phyloP scores from a whole-genome alignment of 805 yeast species.

The Yarrowia keelungensis region DNA sequence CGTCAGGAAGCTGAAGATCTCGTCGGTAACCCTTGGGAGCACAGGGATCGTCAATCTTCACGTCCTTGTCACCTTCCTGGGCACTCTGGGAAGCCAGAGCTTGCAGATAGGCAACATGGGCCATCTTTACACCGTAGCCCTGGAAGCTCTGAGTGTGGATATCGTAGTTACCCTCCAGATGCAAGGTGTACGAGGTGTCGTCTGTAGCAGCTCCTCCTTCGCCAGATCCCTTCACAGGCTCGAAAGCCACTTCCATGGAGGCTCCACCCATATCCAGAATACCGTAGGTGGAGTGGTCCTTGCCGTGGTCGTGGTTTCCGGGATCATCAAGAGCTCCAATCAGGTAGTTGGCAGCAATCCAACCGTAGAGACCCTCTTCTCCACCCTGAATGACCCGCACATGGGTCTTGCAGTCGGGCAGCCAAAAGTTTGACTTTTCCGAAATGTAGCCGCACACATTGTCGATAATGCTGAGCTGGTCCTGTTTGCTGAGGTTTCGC shows the following conservation, averaged over 20 bases:
- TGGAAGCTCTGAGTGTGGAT: constrained; percentile 96
- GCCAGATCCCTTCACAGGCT: constrained; percentile 64
- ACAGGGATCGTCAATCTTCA: constrained; percentile 73
- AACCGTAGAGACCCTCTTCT: constrained; percentile 95
- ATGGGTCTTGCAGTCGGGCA: constrained; percentile 69
- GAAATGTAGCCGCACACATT: constrained; percentile 67
- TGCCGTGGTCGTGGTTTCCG: constrained; percentile 44
- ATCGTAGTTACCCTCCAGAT: constrained; percentile 65
- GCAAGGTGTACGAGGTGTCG: constrained; percentile 74
- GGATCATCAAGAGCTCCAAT: constrained; percentile 61
- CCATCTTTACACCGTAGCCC: constrained; percentile 98
- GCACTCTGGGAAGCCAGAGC: not conserved
- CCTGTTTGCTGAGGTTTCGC: constrained; percentile 70
- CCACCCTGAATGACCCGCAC: constrained; percentile 92
- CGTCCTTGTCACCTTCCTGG: constrained; percentile 40
- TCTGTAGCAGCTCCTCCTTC: constrained; percentile 57
- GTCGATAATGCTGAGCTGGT: constrained; percentile 61
- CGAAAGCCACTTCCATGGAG: constrained; percentile 93
- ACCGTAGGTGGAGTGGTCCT: constrained; percentile 65
- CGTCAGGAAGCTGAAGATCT: constrained; percentile 40
- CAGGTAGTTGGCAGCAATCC: constrained; percentile 90
- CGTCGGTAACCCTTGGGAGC: constrained; percentile 66
- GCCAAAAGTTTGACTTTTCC: constrained; percentile 61
- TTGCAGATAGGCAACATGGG: constrained; percentile 66
- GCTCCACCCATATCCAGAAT: constrained; percentile 99